Evolutionary conservation across 352 stramenopile species (phyloP).

Genomic region (Phytopythium delawarense): DNA sequence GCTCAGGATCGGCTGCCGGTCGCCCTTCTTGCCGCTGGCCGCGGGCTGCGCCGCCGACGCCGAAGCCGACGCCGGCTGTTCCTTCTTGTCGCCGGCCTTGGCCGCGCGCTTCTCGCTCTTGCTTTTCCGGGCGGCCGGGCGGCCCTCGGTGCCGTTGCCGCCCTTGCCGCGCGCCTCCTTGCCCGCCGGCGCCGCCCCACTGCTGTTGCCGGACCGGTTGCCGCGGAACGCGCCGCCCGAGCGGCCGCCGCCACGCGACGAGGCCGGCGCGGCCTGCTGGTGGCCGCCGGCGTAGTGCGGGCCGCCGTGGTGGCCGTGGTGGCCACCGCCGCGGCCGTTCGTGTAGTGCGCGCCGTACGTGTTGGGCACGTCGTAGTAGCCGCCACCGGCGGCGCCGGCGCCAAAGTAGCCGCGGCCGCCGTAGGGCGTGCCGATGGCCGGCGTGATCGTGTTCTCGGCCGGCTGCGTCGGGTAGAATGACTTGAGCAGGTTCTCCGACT

Average conservation of each 20-base stretch:
- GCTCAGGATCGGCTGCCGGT: constrained; percentile 78
- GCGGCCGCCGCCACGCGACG: constrained; percentile 14
- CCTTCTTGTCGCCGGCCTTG: constrained; percentile 30
- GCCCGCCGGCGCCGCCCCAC: constrained; percentile 8
- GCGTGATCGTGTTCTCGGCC: constrained; percentile 41
- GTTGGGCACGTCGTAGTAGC: constrained; percentile 68
- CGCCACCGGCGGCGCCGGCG: constrained; percentile 26
- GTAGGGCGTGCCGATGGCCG: constrained; percentile 35
- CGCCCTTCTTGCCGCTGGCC: constrained; percentile 36
- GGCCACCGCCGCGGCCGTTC: constrained; percentile 33
- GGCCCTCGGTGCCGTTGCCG: constrained; percentile 45
- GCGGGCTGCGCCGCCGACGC: background rate
- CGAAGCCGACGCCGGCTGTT: background rate
- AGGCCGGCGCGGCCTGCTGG: constrained; percentile 17
- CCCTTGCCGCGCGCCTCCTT: constrained; percentile 50
- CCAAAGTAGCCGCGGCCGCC: constrained; percentile 69
- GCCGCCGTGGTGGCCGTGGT: constrained; percentile 17
- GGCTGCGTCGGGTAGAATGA: constrained; percentile 86
- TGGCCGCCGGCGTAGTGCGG: constrained; percentile 23
- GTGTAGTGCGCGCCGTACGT: constrained; percentile 27
- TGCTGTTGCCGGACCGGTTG: constrained; percentile 26
- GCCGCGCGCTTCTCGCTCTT: constrained; percentile 56
- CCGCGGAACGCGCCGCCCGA: constrained; percentile 18
- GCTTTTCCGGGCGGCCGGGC: constrained; percentile 40
- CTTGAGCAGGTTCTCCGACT: constrained; percentile 91